Conservation (phyloP, 2,329 filamentous ascomycete species). For the Fusarium sp. region DNA sequence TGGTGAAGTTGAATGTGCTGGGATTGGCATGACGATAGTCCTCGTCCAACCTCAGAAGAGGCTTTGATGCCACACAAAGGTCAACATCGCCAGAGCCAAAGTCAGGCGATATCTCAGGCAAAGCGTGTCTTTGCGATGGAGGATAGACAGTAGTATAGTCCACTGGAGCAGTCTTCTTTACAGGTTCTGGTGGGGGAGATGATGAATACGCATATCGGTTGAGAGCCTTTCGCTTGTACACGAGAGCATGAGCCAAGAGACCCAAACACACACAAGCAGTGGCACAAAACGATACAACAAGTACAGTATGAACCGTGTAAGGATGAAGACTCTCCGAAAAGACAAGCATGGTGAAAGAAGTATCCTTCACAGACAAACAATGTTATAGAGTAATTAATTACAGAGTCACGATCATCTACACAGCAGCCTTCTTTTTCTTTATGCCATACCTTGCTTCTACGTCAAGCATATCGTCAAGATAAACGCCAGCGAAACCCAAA, state of each 20-base stretch:
- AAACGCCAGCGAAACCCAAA: constrained; percentile 17
- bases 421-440: constrained; percentile 32
- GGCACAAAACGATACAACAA: constrained; percentile 8
- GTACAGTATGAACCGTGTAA: constrained; percentile 5
- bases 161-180: constrained; percentile 19
- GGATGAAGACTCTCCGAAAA: constrained; percentile 16
- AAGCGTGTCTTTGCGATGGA: constrained; percentile 36
- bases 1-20: constrained; percentile 68
- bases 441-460: not conserved
- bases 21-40: constrained; percentile 49
- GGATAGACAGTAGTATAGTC: constrained; percentile 45
- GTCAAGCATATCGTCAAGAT: constrained; percentile 6
- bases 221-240: constrained; percentile 35
- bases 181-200: constrained; percentile 22
- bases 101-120: constrained; percentile 12
- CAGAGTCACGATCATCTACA: not conserved
- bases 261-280: constrained; percentile 21
- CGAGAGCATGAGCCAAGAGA: constrained; percentile 24
- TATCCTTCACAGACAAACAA: not conserved
- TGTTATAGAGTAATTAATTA: not conserved
- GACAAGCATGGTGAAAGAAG: constrained; percentile 22
- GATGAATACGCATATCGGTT: constrained; percentile 16
- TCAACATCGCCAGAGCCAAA: constrained; percentile 11
- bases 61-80: constrained; percentile 17
- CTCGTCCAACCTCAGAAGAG: constrained; percentile 48